A percentile compares a stretch with the other conserved stretches of the same genome.
These are phyloP conservation scores for Penicillium odoratum DNA, from an alignment of 495 filamentous ascomycete species.

Conservation along the genomic window DNA sequence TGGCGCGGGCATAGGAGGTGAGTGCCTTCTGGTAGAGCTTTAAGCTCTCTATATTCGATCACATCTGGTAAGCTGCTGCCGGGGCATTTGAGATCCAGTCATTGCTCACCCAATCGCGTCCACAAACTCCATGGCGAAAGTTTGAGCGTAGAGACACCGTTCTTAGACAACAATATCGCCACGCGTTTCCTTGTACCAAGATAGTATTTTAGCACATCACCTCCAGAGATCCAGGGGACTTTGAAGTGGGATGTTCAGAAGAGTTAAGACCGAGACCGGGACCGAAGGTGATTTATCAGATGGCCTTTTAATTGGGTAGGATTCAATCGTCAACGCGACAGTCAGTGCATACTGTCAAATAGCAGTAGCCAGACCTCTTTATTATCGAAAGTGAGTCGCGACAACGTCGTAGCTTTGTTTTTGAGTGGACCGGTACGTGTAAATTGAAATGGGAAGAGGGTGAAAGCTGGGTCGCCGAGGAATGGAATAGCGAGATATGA, in stretches of 20 bases:
- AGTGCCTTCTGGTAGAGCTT: slow-evolving; percentile 44
- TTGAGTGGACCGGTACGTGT: not conserved
- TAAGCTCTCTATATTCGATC: slow-evolving; percentile 36
- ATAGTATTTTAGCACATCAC: slow-evolving; percentile 10
- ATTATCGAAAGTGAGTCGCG: not conserved
- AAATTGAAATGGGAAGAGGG: not conserved
- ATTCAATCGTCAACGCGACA: not conserved
- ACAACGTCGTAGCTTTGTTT: not conserved
- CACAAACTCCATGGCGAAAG: slow-evolving; percentile 43
- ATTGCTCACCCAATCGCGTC: slow-evolving; percentile 40
- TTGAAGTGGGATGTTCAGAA: not conserved
- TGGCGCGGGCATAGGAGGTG: slow-evolving; percentile 54
- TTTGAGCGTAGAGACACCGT: slow-evolving; percentile 13
- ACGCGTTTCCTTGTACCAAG: slow-evolving; percentile 23
- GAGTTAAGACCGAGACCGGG: not conserved
- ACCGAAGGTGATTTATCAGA: not conserved
- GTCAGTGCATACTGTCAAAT: not conserved
- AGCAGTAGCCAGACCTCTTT: not conserved
- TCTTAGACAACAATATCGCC: slow-evolving; percentile 10
- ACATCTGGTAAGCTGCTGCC: slow-evolving; percentile 8
- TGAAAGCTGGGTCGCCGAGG: not conserved
- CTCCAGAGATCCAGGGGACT: not conserved
- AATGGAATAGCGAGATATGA: not conserved
- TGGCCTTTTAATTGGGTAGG: not conserved
- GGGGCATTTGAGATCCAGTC: not conserved